Evolutionary conservation across 768 basidiomycete species (phyloP).

Genomic region (Suillus americanus): DNA sequence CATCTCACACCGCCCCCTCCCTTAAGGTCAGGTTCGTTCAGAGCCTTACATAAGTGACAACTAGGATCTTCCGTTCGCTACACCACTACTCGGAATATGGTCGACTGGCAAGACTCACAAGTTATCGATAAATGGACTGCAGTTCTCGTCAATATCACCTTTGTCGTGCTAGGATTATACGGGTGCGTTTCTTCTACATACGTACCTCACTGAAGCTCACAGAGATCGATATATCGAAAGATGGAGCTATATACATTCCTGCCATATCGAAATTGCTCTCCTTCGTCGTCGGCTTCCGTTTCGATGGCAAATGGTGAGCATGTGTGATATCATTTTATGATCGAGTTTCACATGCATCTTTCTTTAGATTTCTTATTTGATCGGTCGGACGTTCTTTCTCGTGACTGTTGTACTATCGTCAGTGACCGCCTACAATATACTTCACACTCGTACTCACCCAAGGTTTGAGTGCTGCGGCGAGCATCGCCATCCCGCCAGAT

Average conservation of each 20-base stretch:
- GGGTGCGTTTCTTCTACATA: slow-evolving; percentile 12
- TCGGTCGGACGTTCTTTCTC: slow-evolving; percentile 20
- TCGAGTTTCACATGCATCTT: neutral
- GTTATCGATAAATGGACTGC: slow-evolving; percentile 1
- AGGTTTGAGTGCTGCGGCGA: slow-evolving; percentile 5
- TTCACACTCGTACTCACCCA: neutral
- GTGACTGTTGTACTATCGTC: slow-evolving; percentile 19
- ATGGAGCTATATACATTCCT: slow-evolving; percentile 24
- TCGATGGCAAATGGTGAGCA: slow-evolving; percentile 27
- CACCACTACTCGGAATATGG: slow-evolving; percentile 10
- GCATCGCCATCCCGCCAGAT: neutral
- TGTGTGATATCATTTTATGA: neutral
- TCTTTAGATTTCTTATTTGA: slow-evolving; percentile 23
- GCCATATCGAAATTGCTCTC: slow-evolving; percentile 20
- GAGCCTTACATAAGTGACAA: neutral
- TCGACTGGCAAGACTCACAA: slow-evolving; percentile 15
- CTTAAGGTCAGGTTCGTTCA: neutral
- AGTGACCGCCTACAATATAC: neutral
- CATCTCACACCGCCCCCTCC: too few relatives aligned
- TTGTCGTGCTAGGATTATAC: slow-evolving; percentile 18
- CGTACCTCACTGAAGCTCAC: neutral
- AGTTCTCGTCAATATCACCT: slow-evolving; percentile 5
- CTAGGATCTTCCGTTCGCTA: neutral
- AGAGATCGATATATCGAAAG: slow-evolving; percentile 8
- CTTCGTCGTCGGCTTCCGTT: too few relatives aligned